Evolutionary conservation across 1,139 yeast species (phyloP).

Genomic region (Zygoascus meyerae): DNA sequence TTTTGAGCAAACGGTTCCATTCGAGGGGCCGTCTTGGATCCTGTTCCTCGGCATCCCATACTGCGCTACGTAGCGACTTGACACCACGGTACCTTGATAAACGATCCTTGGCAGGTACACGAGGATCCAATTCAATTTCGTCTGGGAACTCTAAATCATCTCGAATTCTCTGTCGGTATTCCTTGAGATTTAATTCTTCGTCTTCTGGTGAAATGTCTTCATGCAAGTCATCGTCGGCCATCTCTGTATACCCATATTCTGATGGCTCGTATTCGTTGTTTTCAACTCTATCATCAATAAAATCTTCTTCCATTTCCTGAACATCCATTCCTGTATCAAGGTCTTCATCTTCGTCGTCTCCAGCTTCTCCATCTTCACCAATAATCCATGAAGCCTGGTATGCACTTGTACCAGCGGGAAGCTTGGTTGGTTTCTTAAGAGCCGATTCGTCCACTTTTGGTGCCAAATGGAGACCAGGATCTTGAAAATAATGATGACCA

Average conservation of each 20-base stretch:
- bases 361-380: slow-evolving; percentile 45
- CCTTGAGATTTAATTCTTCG: slow-evolving; percentile 69
- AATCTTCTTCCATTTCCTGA: slow-evolving; percentile 2
- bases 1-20: slow-evolving; percentile 70
- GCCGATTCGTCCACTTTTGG: slow-evolving; percentile 25
- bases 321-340: slow-evolving; percentile 8
- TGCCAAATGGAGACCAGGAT: slow-evolving; percentile 30
- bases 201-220: slow-evolving; percentile 76
- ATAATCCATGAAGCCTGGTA: slow-evolving; percentile 92
- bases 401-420: slow-evolving; percentile 88
- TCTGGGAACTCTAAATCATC: slow-evolving; percentile 95
- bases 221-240: slow-evolving; percentile 52
- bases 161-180: slow-evolving; percentile 61
- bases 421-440: slow-evolving; percentile 31
- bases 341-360: slow-evolving; percentile 38
- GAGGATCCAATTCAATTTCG: slow-evolving; percentile 79
- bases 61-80: slow-evolving; percentile 69
- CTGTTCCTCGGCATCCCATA: slow-evolving; percentile 83
- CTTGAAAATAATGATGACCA: slow-evolving; percentile 55
- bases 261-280: slow-evolving; percentile 20
- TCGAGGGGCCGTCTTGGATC: slow-evolving; percentile 72
- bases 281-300: slow-evolving; percentile 10
- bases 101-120: slow-evolving; percentile 67
- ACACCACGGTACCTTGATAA: slow-evolving; percentile 78
- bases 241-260: slow-evolving; percentile 40